Evolutionary conservation across 768 basidiomycete genomes (phyloP), one percentile per base, ranked within the genome.

Genomic region (Cyathus striatus): DNA sequence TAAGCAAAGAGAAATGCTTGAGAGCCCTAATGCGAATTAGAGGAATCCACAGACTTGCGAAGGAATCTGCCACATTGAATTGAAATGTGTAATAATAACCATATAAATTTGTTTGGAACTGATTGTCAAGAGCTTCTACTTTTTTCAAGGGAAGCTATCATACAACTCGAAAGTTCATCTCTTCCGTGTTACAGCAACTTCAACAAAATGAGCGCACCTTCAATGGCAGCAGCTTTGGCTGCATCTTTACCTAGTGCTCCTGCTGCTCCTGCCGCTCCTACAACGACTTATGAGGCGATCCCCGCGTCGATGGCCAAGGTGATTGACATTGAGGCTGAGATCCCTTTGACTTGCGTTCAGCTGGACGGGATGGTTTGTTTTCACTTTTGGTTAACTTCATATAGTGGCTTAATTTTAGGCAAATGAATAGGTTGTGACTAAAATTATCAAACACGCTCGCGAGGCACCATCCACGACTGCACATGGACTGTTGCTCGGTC

Each of bases 141-240:
- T 44, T 48, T 57, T 57, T 51, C 53, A 47, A 35, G 40, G 46
- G 33, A 38, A 18, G 24, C 9, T 23, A 23, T 35, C 30, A 23
- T 21, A 18, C 24, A 12, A 9, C 34, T 24, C 18, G 24, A 32
- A 27, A 23, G 32, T 41, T 40, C 7, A 16, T 37, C 20, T 41
- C 43, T 17, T 41, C 24, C 41, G 37, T 26, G 44, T n/a, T 42
- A 27, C 42, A 39, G 41, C 48, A 34, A 43, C 43, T 21, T 18
- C 13, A 38, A 47, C 49, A 65, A 59, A 57, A 83, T 84, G 80
- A 77, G 77, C 39, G 79, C 83, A 49, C 76, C 79, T 23, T 93
- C 93, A 33, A 94, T 96, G 90, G 93, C 93, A 39, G 90, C 90
- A 60, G 82, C 91, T 36, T 75, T 95, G 21, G 90, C 92, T 54